Evolutionary conservation across 2,329 filamentous ascomycete genomes (phyloP).

Genomic region (Neonectria faginata): DNA sequence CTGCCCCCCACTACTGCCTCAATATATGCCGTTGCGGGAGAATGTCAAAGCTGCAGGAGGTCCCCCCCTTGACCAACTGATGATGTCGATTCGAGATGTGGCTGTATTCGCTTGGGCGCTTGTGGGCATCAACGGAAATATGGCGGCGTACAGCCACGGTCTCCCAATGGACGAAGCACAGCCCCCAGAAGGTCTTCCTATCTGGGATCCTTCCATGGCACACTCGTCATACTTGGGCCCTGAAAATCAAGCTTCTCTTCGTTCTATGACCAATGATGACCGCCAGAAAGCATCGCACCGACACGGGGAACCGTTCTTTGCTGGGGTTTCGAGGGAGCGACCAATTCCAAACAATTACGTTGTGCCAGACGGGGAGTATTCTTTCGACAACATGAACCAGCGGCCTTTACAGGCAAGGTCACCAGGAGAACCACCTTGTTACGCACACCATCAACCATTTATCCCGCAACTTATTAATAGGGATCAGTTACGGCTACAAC

Average conservation of each 20-base stretch:
- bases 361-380: conserved; percentile 3
- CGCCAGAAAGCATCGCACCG: conserved; percentile 15
- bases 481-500: not conserved
- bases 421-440: not conserved
- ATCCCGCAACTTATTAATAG: not conserved
- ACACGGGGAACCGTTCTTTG: conserved; percentile 9
- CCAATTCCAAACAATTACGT: not conserved
- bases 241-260: conserved; percentile 41
- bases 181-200: conserved; percentile 55
- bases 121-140: conserved; percentile 81
- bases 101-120: conserved; percentile 90
- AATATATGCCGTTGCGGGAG: conserved; percentile 59
- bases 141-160: conserved; percentile 73
- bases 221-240: conserved; percentile 39
- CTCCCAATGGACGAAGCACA: conserved; percentile 72
- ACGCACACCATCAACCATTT: not conserved
- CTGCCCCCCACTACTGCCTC: conserved; percentile 53
- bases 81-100: conserved; percentile 84
- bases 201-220: conserved; percentile 41
- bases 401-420: not conserved
- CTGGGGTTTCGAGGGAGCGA: not conserved
- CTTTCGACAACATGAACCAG: not conserved
- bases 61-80: conserved; percentile 72
- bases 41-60: conserved; percentile 61
- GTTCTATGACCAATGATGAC: conserved; percentile 34